phyloP scores from a whole-genome alignment of 1,139 yeast species.

The Suhomyces bokatorum region DNA sequence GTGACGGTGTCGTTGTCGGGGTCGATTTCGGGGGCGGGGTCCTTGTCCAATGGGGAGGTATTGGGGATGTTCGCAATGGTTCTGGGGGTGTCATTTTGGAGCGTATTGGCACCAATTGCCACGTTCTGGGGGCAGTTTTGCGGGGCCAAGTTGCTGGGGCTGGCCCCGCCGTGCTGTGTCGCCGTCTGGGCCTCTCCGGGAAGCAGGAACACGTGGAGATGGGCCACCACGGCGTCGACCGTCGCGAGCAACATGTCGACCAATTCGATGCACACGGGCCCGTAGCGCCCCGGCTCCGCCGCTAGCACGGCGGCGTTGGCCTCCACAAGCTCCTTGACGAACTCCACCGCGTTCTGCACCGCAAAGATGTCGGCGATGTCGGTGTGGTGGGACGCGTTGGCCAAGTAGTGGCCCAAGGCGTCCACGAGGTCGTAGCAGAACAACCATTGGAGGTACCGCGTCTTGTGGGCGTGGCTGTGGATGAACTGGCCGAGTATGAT shows the following conservation, averaged over 20 bases:
- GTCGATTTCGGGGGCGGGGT: not conserved
- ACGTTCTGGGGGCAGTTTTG: no score
- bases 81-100: no score
- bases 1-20: conserved; percentile 1
- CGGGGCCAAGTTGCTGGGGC: no score
- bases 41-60: no score
- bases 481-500: conserved; percentile 39
- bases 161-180: no score
- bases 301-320: conserved; percentile 3
- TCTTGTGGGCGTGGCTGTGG: conserved; percentile 26
- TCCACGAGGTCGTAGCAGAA: conserved; percentile 11
- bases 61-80: no score
- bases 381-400: not conserved
- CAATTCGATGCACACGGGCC: conserved; percentile 2
- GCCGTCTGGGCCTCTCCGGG: no score
- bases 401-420: conserved; percentile 10
- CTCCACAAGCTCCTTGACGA: conserved; percentile 11
- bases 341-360: conserved; percentile 9
- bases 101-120: no score
- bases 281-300: not conserved
- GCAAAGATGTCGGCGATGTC: conserved; percentile 6
- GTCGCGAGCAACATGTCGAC: conserved; percentile 3
- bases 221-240: not conserved
- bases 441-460: conserved; percentile 20
- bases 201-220: conserved; percentile 1